phyloP scores from a whole-genome alignment of 768 basidiomycete genomes.

The Pleurotus giganteus region DNA sequence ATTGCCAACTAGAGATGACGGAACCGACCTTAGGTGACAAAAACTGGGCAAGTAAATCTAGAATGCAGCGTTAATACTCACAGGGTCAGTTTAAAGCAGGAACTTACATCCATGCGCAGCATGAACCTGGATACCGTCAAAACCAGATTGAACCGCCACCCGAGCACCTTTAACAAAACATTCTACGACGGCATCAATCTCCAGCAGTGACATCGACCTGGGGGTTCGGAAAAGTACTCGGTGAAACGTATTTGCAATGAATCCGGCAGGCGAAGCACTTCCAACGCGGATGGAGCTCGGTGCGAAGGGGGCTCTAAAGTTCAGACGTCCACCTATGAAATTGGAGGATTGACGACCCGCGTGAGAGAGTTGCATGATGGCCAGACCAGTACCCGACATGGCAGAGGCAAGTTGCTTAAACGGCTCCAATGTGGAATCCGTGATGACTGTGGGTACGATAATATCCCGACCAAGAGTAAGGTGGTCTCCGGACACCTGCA shows the following conservation, averaged over 20 bases:
- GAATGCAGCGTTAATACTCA: neutral
- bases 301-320: slow-evolving; percentile 61
- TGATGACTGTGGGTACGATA: slow-evolving; percentile 46
- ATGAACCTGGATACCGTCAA: slow-evolving; percentile 87
- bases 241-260: slow-evolving; percentile 39
- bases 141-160: slow-evolving; percentile 65
- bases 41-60: slow-evolving; percentile 80
- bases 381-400: slow-evolving; percentile 39
- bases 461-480: slow-evolving; percentile 73
- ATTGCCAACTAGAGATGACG: slow-evolving; percentile 8
- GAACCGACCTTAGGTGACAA: slow-evolving; percentile 74
- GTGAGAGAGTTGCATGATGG: slow-evolving; percentile 85
- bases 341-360: slow-evolving; percentile 80
- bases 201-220: slow-evolving; percentile 49
- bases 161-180: slow-evolving; percentile 67
- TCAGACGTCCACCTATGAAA: slow-evolving; percentile 63
- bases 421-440: slow-evolving; percentile 41
- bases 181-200: slow-evolving; percentile 60
- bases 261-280: slow-evolving; percentile 15
- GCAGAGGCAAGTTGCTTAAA: slow-evolving; percentile 48
- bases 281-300: slow-evolving; percentile 65
- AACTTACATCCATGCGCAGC: slow-evolving; percentile 81
- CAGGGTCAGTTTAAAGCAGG: neutral
- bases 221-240: slow-evolving; percentile 63
- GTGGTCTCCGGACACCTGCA: slow-evolving; percentile 64